Evolutionary conservation across 768 basidiomycete genomes (phyloP), one percentile per base, ranked within the genome.

Genomic region (Tulasnella sp.): DNA sequence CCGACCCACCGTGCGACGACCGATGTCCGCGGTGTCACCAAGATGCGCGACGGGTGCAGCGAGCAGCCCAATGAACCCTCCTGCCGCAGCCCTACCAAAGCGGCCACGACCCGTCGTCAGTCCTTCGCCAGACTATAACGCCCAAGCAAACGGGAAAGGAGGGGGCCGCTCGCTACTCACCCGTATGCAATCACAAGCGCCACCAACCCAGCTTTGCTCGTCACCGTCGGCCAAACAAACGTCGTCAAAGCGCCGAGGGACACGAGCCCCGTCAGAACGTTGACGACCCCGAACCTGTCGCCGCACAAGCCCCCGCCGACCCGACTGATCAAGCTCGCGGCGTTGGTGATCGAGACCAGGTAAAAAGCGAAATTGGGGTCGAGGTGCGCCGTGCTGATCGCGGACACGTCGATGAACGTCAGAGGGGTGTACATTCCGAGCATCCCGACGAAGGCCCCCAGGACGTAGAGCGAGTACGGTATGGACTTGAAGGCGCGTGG

Each of bases 201-300:
- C 3, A 93, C 87, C 44, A 92, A 86, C 0, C 87, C 86, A 0
- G 84, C 86, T 77, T 89, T 82, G 9, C 9, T 69, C 31, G 6
- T 69, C 28, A 28, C n/a, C 41, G 83, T 88, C 54, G 94, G 94
- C 95, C 94, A 96, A 3, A 87, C 86, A 82, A 91, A 91, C 0
- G 93, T 93, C 58, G 91, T 83, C 41, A 90, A 84, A 0, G 89
- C 92, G 0, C 91, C 90, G 0, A 89, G 48, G n/a, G 88, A 78
- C 0, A 90, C 92, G 44, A 91, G 90, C 0, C 93, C 92, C 9
- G 89, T 89, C 88, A 94, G 92, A 41, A 93, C 86, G 81, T 92
- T 95, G 81, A 94, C 86, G 0, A 90, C 85, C 20, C 94, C 94
- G 44, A 82, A 77, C 3, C 72, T 48, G 79, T 85, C 85, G n/a